Evolutionary conservation across 352 stramenopile genomes (phyloP).

Genomic region (Globisporangium apiculatum): DNA sequence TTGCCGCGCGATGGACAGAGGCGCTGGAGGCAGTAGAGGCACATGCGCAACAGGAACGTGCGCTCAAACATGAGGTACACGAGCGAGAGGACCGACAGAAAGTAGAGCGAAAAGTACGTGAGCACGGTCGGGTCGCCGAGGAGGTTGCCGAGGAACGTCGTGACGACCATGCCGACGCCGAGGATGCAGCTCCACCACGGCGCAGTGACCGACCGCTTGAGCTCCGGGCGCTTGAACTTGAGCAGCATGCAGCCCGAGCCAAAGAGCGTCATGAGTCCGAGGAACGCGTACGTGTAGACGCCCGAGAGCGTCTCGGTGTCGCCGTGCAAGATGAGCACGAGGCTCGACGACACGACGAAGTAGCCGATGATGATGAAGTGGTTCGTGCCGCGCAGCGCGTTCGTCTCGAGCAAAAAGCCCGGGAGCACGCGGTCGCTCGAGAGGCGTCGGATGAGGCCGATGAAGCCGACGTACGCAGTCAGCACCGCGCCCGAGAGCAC

Average conservation of each 20-base stretch:
- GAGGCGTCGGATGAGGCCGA: constrained; percentile 88
- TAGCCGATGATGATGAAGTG: constrained; percentile 92
- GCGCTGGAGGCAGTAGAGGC: constrained; percentile 69
- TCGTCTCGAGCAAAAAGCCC: constrained; percentile 71
- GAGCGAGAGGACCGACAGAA: constrained; percentile 68
- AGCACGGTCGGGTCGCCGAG: constrained; percentile 81
- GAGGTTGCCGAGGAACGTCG: constrained; percentile 81
- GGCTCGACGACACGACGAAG: constrained; percentile 82
- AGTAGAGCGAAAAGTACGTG: constrained; percentile 88
- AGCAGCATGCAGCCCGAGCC: constrained; percentile 91
- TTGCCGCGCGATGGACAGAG: constrained; percentile 62
- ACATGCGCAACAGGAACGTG: constrained; percentile 79
- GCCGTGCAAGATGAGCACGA: constrained; percentile 87
- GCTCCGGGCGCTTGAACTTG: constrained; percentile 91
- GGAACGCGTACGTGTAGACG: constrained; percentile 95
- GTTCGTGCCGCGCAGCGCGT: constrained; percentile 83
- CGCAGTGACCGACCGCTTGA: constrained; percentile 83
- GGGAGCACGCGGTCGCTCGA: constrained; percentile 87
- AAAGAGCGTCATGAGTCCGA: constrained; percentile 93
- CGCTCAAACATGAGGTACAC: constrained; percentile 89
- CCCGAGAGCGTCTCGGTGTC: constrained; percentile 90
- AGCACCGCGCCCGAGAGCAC: constrained; percentile 91
- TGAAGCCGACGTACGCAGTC: constrained; percentile 92
- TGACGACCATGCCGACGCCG: constrained; percentile 75
- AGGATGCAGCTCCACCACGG: constrained; percentile 86